Conservation (phyloP, 495 filamentous ascomycete genomes). For the Tuber brumale region DNA sequence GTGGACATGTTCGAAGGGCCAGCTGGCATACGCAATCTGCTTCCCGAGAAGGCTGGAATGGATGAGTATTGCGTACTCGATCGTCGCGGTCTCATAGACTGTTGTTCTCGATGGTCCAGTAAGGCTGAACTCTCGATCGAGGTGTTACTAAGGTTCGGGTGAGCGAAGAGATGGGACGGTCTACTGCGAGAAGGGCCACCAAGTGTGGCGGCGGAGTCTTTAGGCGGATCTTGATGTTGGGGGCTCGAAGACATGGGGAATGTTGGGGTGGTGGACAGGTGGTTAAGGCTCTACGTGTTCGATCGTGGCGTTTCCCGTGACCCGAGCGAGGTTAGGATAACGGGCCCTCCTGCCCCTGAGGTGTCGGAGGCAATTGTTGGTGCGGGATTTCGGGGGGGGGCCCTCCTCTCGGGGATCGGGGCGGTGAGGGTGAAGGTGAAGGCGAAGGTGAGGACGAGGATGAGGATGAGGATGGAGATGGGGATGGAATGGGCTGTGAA, state of each 20-base stretch:
- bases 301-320: slow-evolving; percentile 14
- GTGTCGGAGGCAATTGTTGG: not conserved
- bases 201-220: slow-evolving; percentile 8
- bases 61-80: slow-evolving; percentile 38
- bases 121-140: slow-evolving; percentile 76
- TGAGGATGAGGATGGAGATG: not conserved
- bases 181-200: slow-evolving; percentile 1
- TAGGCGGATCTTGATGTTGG: not conserved
- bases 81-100: slow-evolving; percentile 61
- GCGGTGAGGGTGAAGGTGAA: not conserved
- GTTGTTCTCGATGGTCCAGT: slow-evolving; percentile 74
- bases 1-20: slow-evolving; percentile 20
- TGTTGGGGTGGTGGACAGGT: slow-evolving; percentile 20
- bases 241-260: slow-evolving; percentile 6
- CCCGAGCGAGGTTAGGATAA: not conserved
- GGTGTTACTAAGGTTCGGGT: slow-evolving; percentile 61
- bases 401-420: not conserved
- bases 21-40: not conserved
- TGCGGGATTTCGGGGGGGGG: not conserved
- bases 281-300: slow-evolving; percentile 26
- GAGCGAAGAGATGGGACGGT: slow-evolving; percentile 18
- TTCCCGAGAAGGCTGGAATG: slow-evolving; percentile 24
- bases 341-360: not conserved
- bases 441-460: not conserved
- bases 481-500: not conserved